phyloP scores from a whole-genome alignment of 2,329 filamentous ascomycete genomes.

The Zelopaecilomyces penicillatus region DNA sequence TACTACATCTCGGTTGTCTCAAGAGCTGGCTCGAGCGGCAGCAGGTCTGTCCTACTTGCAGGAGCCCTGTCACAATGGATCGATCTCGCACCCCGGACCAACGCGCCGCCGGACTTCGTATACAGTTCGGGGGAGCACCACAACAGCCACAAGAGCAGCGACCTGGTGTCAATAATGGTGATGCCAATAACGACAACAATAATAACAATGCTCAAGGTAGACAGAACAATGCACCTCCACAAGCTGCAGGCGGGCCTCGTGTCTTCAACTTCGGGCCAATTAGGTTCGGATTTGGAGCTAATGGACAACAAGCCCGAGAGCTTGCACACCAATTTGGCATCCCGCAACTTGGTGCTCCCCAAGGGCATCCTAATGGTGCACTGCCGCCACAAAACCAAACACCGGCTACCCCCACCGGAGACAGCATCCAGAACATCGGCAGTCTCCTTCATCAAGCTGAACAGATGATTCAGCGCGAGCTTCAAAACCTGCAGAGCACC shows the following conservation, averaged over 20 bases:
- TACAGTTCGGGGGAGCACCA: constrained; percentile 20
- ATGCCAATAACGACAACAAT: not conserved
- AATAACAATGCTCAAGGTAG: constrained; percentile 9
- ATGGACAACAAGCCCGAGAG: constrained; percentile 55
- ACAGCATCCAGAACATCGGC: constrained; percentile 40
- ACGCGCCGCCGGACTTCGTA: constrained; percentile 20
- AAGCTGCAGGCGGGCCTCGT: constrained; percentile 33
- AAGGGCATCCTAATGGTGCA: constrained; percentile 10
- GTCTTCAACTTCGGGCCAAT: constrained; percentile 69
- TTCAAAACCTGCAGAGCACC: constrained; percentile 52
- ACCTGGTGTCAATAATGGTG: constrained; percentile 11
- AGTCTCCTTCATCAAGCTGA: constrained; percentile 58
- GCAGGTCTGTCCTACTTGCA: constrained; percentile 92
- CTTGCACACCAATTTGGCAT: constrained; percentile 55
- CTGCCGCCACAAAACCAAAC: constrained; percentile 13
- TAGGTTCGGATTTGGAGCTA: constrained; percentile 69
- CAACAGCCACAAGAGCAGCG: constrained; percentile 12
- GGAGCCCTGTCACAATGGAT: constrained; percentile 57
- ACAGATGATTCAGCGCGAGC: constrained; percentile 59
- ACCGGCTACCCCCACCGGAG: constrained; percentile 13
- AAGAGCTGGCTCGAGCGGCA: constrained; percentile 96
- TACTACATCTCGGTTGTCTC: constrained; percentile 87
- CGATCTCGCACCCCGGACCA: constrained; percentile 17
- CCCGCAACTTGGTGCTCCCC: constrained; percentile 21
- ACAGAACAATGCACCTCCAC: constrained; percentile 12